Evolutionary conservation across 1,284 basidiomycete genomes (phyloP).

Genomic region (Irpex sp.): DNA sequence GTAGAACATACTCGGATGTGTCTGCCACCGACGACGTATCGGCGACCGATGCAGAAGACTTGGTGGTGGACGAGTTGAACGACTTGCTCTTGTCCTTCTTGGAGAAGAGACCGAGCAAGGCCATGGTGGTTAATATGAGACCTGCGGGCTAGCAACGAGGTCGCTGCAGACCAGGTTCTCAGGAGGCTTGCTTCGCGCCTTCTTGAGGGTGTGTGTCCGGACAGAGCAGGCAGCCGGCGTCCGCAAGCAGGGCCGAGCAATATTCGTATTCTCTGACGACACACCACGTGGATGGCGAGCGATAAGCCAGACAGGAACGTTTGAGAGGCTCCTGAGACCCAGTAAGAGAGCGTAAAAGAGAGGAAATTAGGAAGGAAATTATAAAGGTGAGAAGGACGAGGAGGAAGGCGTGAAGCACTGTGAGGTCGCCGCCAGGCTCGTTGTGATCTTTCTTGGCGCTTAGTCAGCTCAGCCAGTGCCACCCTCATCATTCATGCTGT

Average conservation of each 20-base stretch:
- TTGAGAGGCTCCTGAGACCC: not conserved
- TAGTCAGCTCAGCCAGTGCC: not conserved
- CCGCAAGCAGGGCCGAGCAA: constrained; percentile 5
- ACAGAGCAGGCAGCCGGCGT: constrained; percentile 8
- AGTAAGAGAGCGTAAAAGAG: not conserved
- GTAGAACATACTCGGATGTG: constrained; percentile 26
- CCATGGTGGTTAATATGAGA: constrained; percentile 19
- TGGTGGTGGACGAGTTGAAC: constrained; percentile 13
- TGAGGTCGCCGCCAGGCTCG: not conserved
- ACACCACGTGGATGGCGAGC: constrained; percentile 13
- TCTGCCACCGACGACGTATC: constrained; percentile 21
- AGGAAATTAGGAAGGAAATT: not conserved
- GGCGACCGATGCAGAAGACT: constrained; percentile 18
- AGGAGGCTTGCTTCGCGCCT: constrained; percentile 12
- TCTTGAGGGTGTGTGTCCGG: constrained; percentile 4
- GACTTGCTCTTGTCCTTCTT: constrained; percentile 29
- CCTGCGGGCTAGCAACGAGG: constrained; percentile 2
- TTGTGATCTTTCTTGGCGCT: not conserved
- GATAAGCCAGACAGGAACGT: not conserved
- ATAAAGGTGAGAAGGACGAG: not conserved
- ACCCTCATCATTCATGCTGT: no score
- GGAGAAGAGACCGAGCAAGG: constrained; percentile 30
- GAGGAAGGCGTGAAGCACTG: not conserved
- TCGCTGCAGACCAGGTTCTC: constrained; percentile 7
- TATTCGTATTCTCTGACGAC: constrained; percentile 14